Evolutionary conservation across 2,329 filamentous ascomycete species (phyloP).

Genomic region (Apiospora koreana): DNA sequence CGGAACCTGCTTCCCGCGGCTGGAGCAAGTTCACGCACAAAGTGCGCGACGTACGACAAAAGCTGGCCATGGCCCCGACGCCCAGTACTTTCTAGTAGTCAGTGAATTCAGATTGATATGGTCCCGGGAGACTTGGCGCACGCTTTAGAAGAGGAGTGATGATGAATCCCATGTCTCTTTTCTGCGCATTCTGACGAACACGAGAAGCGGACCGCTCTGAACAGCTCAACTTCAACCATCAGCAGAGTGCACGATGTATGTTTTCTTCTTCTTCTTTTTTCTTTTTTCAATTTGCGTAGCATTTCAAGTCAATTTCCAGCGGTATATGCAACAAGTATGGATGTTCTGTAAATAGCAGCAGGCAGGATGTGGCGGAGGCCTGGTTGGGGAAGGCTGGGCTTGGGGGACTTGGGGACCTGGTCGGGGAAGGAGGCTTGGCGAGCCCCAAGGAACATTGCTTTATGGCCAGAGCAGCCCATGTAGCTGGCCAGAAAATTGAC

Average conservation of each 20-base stretch:
- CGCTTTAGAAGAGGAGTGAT: background rate
- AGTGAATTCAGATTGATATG: background rate
- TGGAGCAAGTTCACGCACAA: background rate
- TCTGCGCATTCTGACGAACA: background rate
- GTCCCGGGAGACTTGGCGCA: background rate
- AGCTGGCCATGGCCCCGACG: background rate
- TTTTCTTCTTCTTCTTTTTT: no score
- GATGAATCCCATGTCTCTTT: background rate
- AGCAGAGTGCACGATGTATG: no score
- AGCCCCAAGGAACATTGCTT: background rate
- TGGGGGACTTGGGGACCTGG: background rate
- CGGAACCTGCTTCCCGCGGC: background rate
- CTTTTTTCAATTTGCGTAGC: no score
- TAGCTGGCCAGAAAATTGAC: no score
- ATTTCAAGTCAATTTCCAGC: background rate
- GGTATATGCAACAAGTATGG: background rate
- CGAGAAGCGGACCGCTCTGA: background rate
- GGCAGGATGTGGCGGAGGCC: background rate
- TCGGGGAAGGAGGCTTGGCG: background rate
- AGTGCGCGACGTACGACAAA: background rate
- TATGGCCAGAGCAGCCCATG: no score
- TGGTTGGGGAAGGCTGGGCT: background rate
- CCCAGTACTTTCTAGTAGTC: background rate
- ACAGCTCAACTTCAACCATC: background rate
- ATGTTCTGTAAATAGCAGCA: background rate